phyloP scores from a whole-genome alignment of 306 rosid genomes.

The Pterocarpus santalinus region DNA sequence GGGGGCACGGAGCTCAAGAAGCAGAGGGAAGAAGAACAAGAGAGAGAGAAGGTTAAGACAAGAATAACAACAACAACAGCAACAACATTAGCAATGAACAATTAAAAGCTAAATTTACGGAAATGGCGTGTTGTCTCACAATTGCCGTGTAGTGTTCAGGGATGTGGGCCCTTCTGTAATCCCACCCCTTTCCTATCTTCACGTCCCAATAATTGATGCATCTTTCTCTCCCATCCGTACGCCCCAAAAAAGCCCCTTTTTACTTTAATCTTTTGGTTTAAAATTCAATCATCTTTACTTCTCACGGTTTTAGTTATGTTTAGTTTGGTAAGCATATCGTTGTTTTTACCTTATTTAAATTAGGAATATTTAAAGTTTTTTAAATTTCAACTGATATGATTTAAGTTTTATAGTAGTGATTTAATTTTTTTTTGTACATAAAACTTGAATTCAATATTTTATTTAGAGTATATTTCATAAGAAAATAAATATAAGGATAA shows the following conservation, averaged over 20 bases:
- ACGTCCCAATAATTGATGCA: conserved; percentile 28
- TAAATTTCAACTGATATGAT: too few species aligned
- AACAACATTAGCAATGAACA: background rate
- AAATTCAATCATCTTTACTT: too few species aligned
- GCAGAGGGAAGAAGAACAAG: background rate
- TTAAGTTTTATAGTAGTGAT: too few species aligned
- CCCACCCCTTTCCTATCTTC: background rate
- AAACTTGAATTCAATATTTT: too few species aligned
- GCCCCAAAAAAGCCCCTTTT: background rate
- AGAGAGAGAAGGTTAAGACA: background rate
- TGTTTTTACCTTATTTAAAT: too few species aligned
- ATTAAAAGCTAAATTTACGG: conserved; percentile 47
- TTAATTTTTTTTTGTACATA: too few species aligned
- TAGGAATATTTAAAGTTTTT: too few species aligned
- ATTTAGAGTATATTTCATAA: too few species aligned
- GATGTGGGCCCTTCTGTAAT: conserved; percentile 22
- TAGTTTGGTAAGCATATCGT: too few species aligned
- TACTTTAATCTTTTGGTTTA: background rate
- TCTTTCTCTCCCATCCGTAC: background rate
- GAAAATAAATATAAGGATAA: too few species aligned
- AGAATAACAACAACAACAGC: too few species aligned
- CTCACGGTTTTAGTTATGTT: too few species aligned
- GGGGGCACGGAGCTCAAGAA: conserved; percentile 46
- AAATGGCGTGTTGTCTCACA: conserved; percentile 50
- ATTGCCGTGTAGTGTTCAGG: conserved; percentile 18